Percentiles rank a stretch among this genome's conserved stretches.
Evolutionary conservation across 2,329 filamentous ascomycete genomes (phyloP).

Genomic region (Cladosporium halotolerans): DNA sequence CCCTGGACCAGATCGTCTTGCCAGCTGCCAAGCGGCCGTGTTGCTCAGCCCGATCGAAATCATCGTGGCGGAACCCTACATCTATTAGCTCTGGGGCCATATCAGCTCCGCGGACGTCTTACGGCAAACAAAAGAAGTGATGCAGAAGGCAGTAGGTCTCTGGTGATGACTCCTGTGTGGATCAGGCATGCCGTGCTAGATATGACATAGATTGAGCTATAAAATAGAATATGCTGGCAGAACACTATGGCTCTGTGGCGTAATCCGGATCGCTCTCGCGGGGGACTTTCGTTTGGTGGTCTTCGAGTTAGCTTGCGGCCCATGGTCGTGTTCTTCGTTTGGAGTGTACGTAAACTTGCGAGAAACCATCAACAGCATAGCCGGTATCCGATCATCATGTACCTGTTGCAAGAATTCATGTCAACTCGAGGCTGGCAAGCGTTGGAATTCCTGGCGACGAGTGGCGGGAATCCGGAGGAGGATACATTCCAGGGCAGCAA

Average conservation of each 20-base stretch:
- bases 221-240: constrained; percentile 23
- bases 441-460: too few relatives aligned
- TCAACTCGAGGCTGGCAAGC: too few relatives aligned
- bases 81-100: neutral
- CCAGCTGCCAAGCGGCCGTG: neutral
- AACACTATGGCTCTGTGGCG: constrained; percentile 14
- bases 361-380: neutral
- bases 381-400: neutral
- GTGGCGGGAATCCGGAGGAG: too few relatives aligned
- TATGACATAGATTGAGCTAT: constrained; percentile 20
- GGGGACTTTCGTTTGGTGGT: neutral
- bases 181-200: constrained; percentile 22
- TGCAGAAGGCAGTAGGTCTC: constrained; percentile 13
- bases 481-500: constrained; percentile 15
- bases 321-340: neutral
- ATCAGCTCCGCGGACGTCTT: neutral
- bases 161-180: constrained; percentile 16
- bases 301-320: constrained; percentile 5
- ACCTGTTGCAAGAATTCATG: neutral
- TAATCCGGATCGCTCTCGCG: too few relatives aligned
- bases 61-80: neutral
- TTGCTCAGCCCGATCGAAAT: neutral
- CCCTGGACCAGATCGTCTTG: neutral
- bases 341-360: neutral
- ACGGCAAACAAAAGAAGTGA: constrained; percentile 10